Evolutionary conservation across 768 basidiomycete species (phyloP).

Genomic region (Podaxis sp.): DNA sequence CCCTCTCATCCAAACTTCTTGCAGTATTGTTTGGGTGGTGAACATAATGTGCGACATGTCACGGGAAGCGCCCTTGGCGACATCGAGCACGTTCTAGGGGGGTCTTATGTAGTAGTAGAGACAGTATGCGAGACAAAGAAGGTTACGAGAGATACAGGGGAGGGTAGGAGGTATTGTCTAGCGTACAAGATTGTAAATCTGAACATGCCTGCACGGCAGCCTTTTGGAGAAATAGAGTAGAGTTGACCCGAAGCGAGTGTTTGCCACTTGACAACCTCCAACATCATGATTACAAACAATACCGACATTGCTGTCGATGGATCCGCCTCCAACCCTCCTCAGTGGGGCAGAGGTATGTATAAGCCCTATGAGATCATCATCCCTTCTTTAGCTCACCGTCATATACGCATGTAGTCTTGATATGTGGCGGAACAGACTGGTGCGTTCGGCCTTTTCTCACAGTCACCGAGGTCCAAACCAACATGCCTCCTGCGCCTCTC

Average conservation of each 20-base stretch:
- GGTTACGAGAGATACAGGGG: background rate
- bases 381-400: constrained; percentile 16
- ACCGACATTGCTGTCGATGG: constrained; percentile 5
- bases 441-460: constrained; percentile 38
- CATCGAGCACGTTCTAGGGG: background rate
- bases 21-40: constrained; percentile 11
- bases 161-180: background rate
- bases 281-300: constrained; percentile 12
- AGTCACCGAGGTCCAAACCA: constrained; percentile 18
- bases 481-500: constrained; percentile 15
- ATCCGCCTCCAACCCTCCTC: constrained; percentile 22
- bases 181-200: constrained; percentile 5
- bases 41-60: background rate
- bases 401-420: constrained; percentile 49
- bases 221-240: constrained; percentile 13
- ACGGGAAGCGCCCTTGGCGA: background rate
- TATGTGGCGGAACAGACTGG: constrained; percentile 89
- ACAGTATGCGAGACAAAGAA: background rate
- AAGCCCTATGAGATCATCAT: constrained; percentile 11
- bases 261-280: constrained; percentile 13
- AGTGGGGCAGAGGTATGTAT: constrained; percentile 41
- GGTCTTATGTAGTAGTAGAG: background rate
- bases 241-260: constrained; percentile 13
- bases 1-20: background rate
- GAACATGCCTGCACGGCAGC: constrained; percentile 2